Conservation (phyloP, 306 rosid species). For the Inga leiocalycina region DNA sequence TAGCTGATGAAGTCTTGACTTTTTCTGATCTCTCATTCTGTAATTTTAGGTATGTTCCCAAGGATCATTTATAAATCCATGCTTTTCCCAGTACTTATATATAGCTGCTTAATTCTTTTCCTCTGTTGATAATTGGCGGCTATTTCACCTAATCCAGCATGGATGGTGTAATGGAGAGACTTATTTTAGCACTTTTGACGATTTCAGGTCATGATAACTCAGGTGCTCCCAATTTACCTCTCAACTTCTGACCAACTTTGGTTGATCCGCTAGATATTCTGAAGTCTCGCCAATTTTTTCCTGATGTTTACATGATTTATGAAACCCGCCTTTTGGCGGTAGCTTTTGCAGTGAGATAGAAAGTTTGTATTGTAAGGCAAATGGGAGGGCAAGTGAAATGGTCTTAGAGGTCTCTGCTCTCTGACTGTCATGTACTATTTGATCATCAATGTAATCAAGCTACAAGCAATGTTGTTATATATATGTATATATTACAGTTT, state of each 20-base stretch:
- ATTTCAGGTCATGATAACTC: constrained; percentile 34
- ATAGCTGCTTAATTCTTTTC: background rate
- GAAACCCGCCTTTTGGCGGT: background rate
- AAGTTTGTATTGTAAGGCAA: constrained; percentile 4
- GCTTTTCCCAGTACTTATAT: background rate
- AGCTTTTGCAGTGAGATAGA: background rate
- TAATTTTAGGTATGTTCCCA: constrained; percentile 14
- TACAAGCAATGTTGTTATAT: background rate
- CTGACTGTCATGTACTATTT: background rate
- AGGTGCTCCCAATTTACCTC: background rate
- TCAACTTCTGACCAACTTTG: constrained; percentile 15
- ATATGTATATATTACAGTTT: too few species aligned
- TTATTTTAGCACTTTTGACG: background rate
- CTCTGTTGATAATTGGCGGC: background rate
- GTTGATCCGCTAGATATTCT: background rate
- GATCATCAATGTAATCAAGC: background rate
- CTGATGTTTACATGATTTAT: background rate
- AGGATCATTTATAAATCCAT: background rate
- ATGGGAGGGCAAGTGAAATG: background rate
- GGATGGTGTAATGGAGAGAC: constrained; percentile 15
- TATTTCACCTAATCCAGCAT: background rate
- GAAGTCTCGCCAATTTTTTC: background rate
- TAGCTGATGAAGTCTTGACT: background rate
- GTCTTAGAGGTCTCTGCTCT: background rate
- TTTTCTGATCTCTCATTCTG: background rate